These are phyloP conservation scores for Diaporthe vaccinii DNA, from an alignment of 2,329 filamentous ascomycete genomes.

Conservation along the genomic window DNA sequence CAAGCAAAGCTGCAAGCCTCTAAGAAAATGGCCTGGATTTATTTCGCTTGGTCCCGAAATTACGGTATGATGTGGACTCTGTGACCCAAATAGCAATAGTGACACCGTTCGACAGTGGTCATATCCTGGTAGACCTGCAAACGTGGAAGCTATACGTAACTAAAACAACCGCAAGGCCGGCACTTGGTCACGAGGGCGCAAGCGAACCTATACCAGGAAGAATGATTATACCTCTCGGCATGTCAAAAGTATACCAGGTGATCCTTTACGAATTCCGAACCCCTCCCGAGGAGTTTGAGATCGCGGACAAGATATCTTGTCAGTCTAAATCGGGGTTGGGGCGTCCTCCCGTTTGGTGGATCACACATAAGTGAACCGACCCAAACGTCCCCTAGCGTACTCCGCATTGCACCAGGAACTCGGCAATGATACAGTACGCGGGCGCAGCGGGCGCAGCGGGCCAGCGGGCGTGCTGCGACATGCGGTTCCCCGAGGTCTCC, in stretches of 20 bases:
- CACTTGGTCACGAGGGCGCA: background rate
- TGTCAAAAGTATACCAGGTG: background rate
- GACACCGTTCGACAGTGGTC: no score
- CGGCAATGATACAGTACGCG: constrained; percentile 15
- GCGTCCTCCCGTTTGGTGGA: background rate
- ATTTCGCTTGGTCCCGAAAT: no score
- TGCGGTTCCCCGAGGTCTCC: constrained; percentile 9
- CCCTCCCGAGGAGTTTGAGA: constrained; percentile 23
- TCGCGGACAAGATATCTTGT: constrained; percentile 19
- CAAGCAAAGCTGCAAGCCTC: no score
- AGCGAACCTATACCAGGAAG: background rate
- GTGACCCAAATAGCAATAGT: background rate
- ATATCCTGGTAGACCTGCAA: background rate
- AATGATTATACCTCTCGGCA: background rate
- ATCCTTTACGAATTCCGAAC: constrained; percentile 4
- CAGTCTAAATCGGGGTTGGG: constrained; percentile 27
- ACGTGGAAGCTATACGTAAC: background rate
- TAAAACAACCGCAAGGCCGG: background rate
- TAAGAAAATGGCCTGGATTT: no score
- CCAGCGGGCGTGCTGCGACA: background rate
- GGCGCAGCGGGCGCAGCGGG: constrained; percentile 13
- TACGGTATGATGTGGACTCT: background rate
- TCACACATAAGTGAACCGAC: constrained; percentile 7
- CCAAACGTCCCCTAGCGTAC: background rate
- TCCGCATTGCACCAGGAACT: constrained; percentile 18